Evolutionary conservation across 2,329 filamentous ascomycete species (phyloP).

Genomic region (Sporothrix pallida): DNA sequence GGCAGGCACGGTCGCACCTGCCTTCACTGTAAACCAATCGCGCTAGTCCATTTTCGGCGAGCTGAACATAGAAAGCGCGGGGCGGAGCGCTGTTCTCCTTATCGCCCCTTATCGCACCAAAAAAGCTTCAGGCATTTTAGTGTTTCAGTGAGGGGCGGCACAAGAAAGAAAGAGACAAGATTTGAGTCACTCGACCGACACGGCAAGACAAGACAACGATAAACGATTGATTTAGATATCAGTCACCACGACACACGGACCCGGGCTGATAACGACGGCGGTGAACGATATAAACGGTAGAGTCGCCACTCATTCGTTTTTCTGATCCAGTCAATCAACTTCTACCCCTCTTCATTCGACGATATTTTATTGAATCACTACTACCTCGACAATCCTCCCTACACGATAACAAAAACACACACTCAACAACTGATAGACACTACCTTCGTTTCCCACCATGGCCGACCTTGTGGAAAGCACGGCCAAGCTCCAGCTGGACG

Average conservation of each 20-base stretch:
- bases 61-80: conserved; percentile 12
- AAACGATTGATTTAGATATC: background rate
- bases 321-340: background rate
- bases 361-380: background rate
- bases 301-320: too few species aligned
- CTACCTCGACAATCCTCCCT: background rate
- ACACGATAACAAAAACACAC: background rate
- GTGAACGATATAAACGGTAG: background rate
- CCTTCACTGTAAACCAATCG: background rate
- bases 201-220: background rate
- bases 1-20: conserved; percentile 7
- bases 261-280: conserved; percentile 14
- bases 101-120: conserved; percentile 30
- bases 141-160: conserved; percentile 23
- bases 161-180: background rate
- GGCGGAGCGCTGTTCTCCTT: conserved; percentile 19
- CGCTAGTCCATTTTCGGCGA: conserved; percentile 28
- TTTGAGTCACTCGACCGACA: conserved; percentile 29
- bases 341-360: background rate
- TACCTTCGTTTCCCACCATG: conserved; percentile 44
- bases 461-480: conserved; percentile 56
- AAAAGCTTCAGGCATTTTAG: conserved; percentile 28
- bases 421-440: too few species aligned
- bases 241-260: background rate
- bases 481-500: conserved; percentile 66